Percentiles rank a stretch among this genome's conserved stretches.
Evolutionary conservation across 345 rosid species (phyloP).

Genomic region (Kernera saxatilis): DNA sequence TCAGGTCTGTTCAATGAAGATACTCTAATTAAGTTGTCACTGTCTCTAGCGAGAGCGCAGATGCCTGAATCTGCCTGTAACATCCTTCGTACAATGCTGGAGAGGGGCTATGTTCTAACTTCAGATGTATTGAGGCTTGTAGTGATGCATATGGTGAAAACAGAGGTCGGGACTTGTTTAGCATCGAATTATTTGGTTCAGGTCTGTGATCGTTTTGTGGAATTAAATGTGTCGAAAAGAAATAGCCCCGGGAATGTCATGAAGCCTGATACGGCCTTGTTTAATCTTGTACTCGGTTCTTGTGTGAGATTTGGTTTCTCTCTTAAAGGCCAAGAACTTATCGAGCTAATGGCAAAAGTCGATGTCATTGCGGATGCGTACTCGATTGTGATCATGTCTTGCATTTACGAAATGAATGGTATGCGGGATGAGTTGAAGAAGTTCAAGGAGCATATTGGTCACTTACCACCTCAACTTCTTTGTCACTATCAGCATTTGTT

Average conservation of each 20-base stretch:
- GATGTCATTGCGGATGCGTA: slow-evolving; percentile 69
- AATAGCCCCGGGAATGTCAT: slow-evolving; percentile 24
- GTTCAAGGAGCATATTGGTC: slow-evolving; percentile 50
- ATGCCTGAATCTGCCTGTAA: slow-evolving; percentile 50
- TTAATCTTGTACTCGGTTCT: slow-evolving; percentile 72
- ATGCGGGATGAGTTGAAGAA: slow-evolving; percentile 71
- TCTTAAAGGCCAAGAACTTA: slow-evolving; percentile 65
- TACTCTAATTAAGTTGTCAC: slow-evolving; percentile 43
- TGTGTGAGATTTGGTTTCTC: slow-evolving; percentile 60
- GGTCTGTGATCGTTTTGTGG: slow-evolving; percentile 41
- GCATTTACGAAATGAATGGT: slow-evolving; percentile 66
- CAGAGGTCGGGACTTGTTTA: slow-evolving; percentile 57
- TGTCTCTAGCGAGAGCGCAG: slow-evolving; percentile 70
- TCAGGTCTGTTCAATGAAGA: slow-evolving; percentile 34
- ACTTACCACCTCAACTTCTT: slow-evolving; percentile 36
- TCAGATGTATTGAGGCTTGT: slow-evolving; percentile 38
- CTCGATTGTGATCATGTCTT: slow-evolving; percentile 51
- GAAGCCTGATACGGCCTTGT: slow-evolving; percentile 60
- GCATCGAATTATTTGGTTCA: slow-evolving; percentile 67
- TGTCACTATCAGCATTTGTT: slow-evolving; percentile 52
- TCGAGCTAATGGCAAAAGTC: slow-evolving; percentile 60
- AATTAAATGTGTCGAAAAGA: slow-evolving; percentile 10
- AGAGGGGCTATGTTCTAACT: slow-evolving; percentile 32
- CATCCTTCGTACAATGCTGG: slow-evolving; percentile 56
- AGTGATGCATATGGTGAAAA: slow-evolving; percentile 71